phyloP scores from a whole-genome alignment of 129 eudicot species.

The Deinandra increscens region DNA sequence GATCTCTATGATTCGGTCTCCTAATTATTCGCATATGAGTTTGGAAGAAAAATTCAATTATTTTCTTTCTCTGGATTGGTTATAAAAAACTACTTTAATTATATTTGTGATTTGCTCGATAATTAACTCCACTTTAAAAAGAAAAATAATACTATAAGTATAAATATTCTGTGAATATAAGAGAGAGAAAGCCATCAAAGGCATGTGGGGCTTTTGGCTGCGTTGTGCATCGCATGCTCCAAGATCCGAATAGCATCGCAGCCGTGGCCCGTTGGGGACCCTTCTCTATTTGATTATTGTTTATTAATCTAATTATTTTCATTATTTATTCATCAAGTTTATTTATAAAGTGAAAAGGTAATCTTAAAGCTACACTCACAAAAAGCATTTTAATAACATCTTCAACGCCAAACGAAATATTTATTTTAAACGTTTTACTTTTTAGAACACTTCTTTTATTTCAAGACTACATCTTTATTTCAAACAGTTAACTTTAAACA shows the following conservation, averaged over 20 bases:
- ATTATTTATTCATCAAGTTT: background rate
- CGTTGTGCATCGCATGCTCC: conserved; percentile 22
- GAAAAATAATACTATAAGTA: background rate
- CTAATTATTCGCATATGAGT: conserved; percentile 28
- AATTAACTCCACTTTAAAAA: background rate
- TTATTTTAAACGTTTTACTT: too few species aligned
- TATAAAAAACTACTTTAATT: background rate
- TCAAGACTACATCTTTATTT: too few species aligned
- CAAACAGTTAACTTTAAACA: too few species aligned
- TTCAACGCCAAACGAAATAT: too few species aligned
- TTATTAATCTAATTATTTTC: background rate
- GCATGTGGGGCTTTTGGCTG: conserved; percentile 27
- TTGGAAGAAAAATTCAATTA: background rate
- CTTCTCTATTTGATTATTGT: background rate
- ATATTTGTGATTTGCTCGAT: background rate
- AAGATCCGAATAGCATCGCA: conserved; percentile 20
- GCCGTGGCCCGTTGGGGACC: conserved; percentile 26
- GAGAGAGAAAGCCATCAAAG: background rate
- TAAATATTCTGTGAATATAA: background rate
- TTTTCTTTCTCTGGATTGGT: background rate
- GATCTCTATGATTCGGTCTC: conserved; percentile 30
- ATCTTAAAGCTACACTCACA: too few species aligned
- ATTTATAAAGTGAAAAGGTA: too few species aligned
- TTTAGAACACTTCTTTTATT: too few species aligned
- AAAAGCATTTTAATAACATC: too few species aligned